phyloP scores from a whole-genome alignment of 768 basidiomycete species.

The Tephrocybe sp. region DNA sequence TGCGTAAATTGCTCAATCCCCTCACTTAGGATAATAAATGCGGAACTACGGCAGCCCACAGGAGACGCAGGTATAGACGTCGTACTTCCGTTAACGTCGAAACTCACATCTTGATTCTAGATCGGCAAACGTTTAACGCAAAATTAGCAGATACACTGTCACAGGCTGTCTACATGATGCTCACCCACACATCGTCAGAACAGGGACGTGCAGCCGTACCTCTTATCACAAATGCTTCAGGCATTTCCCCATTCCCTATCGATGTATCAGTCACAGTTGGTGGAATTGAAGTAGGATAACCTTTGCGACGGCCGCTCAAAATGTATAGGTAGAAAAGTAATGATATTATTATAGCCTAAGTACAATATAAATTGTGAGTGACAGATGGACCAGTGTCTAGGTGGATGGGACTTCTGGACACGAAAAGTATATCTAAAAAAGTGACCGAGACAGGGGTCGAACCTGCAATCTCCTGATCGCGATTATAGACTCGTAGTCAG shows the following conservation, averaged over 20 bases:
- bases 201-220: conserved; percentile 72
- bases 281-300: conserved; percentile 53
- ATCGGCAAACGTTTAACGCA: conserved; percentile 50
- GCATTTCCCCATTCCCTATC: conserved; percentile 81
- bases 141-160: conserved; percentile 61
- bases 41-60: conserved; percentile 72
- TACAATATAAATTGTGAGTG: too few species aligned
- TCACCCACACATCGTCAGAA: conserved; percentile 77
- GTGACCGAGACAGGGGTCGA: conserved; percentile 55
- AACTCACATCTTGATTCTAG: conserved; percentile 17
- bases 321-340: too few species aligned
- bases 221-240: conserved; percentile 70
- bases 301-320: too few species aligned
- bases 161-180: conserved; percentile 66
- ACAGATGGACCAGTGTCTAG: too few species aligned
- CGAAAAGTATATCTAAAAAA: neutral
- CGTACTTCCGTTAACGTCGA: neutral
- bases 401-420: too few species aligned
- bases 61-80: conserved; percentile 50
- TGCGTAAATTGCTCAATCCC: neutral
- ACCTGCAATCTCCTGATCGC: conserved; percentile 77
- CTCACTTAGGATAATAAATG: conserved; percentile 66
- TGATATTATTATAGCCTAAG: too few species aligned
- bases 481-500: conserved; percentile 67
- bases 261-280: conserved; percentile 67